Base-by-base conservation (phyloP, 176 grass and related monocot genomes). In the Zoysia pacifica region DNA sequence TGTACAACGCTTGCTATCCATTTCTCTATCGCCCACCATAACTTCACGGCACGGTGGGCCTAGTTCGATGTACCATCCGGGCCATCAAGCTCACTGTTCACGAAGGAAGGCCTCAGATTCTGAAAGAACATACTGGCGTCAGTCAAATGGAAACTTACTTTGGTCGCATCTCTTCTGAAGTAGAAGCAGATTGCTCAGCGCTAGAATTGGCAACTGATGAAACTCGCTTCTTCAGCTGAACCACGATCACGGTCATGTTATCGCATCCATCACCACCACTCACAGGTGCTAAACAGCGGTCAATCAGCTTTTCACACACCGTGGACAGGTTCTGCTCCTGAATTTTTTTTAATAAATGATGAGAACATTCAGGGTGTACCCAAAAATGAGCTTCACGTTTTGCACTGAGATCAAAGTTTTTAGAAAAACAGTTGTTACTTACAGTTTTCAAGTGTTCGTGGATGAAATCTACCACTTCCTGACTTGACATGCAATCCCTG, bases 401-500 rank as follows among this genome's bases (percentile, higher is more conserved):
- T 62, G 19, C 20, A 62, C 65, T 35, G 9, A 62, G 59, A 35
- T 15, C 59, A 62, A 60, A 28, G 56, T 3, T 60, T 93, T 15
- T 36, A 36, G 59, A 9, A 62, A 35, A 62, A 36, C 28, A 58
- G 16, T 58, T 83, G 93, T 91, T 15, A 60, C 69, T 94, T 84
- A 97, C 94, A 71, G 66, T 82, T 5, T 72, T 88, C 44, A 94
- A 74, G 54, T 90, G 81, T 46, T 90, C 72, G 8, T 61, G 89
- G 9, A 97, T 66, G 83, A 97, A 97, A 83, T 94, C 89, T 52
- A 94, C 87, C 64, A 97, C 64, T 79, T 92, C 80, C 79, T 97
- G 94, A 82, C 89, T 97, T 82, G 89, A 77, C 91, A 97, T 97
- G 85, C 94, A 97, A 60, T 94, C 94, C 94, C 94, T 97, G 83